A percentile compares a stretch with the other conserved stretches of the same genome.
phyloP scores from a whole-genome alignment of 441 rosid species.

The Pelargonium myrrhifolium region DNA sequence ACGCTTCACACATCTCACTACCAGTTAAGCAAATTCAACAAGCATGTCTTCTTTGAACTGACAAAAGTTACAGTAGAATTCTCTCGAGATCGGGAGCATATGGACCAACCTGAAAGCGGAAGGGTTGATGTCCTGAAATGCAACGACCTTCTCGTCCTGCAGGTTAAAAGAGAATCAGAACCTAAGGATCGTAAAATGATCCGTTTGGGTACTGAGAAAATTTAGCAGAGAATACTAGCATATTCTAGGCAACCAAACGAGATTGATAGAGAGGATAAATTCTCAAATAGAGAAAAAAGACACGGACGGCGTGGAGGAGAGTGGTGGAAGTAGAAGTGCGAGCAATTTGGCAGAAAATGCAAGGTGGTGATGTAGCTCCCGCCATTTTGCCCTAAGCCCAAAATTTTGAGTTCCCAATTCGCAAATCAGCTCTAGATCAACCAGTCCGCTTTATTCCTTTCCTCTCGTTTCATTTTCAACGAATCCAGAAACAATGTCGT shows the following conservation, averaged over 20 bases:
- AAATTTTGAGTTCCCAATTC: not conserved
- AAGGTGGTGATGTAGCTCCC: conserved; percentile 41
- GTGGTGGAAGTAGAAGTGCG: conserved; percentile 39
- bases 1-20: not conserved
- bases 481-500: too few species aligned
- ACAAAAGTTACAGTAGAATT: not conserved
- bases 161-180: conserved; percentile 14
- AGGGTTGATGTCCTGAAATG: conserved; percentile 83
- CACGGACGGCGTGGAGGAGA: conserved; percentile 58
- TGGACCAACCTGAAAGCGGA: conserved; percentile 60
- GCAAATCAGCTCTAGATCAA: not conserved
- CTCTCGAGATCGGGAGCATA: not conserved
- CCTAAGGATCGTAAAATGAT: not conserved
- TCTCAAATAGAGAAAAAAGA: conserved; percentile 11
- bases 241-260: conserved; percentile 16
- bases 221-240: conserved; percentile 1
- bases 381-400: conserved; percentile 33
- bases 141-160: conserved; percentile 80
- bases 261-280: not conserved
- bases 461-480: too few species aligned
- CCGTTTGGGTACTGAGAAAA: conserved; percentile 15
- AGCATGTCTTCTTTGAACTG: not conserved
- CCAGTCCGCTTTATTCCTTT: too few species aligned
- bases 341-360: conserved; percentile 73
- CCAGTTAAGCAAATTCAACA: not conserved